Conservation (phyloP, 257 asterid species). For the Capsicum chinense region DNA sequence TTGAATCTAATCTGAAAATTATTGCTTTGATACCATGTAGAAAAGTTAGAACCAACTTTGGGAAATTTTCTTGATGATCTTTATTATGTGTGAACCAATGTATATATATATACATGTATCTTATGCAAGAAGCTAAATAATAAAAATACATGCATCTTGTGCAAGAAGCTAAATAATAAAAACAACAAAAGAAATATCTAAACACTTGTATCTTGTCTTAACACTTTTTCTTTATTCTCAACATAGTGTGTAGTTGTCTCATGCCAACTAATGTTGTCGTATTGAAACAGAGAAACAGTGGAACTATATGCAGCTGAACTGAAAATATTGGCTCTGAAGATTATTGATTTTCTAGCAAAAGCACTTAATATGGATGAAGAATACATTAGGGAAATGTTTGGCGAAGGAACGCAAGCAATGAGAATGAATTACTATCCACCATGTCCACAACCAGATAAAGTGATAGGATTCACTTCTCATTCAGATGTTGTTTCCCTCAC, state of each 20-base stretch:
- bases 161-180: no score
- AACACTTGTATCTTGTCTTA: no score
- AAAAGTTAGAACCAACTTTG: no score
- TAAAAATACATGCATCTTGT: no score
- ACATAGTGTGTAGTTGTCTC: background rate
- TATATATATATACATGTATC: no score
- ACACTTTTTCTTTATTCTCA: no score
- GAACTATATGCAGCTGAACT: constrained; percentile 51
- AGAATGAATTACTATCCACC: constrained; percentile 33
- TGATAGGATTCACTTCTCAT: constrained; percentile 33
- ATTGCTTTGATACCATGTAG: no score
- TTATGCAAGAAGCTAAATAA: no score
- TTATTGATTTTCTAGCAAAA: constrained; percentile 44
- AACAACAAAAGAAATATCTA: no score
- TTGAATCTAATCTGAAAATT: no score
- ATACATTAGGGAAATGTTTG: constrained; percentile 39
- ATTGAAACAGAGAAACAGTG: constrained; percentile 46
- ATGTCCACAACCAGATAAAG: constrained; percentile 34
- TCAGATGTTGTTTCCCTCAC: constrained; percentile 34
- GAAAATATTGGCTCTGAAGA: constrained; percentile 45
- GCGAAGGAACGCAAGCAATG: constrained; percentile 11
- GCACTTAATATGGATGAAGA: constrained; percentile 46
- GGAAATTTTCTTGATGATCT: no score
- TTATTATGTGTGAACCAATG: no score
- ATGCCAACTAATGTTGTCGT: background rate